Evolutionary conservation across 2,329 filamentous ascomycete genomes (phyloP), one percentile per base, ranked within the genome.

Genomic region (Leptodontidium sp.): DNA sequence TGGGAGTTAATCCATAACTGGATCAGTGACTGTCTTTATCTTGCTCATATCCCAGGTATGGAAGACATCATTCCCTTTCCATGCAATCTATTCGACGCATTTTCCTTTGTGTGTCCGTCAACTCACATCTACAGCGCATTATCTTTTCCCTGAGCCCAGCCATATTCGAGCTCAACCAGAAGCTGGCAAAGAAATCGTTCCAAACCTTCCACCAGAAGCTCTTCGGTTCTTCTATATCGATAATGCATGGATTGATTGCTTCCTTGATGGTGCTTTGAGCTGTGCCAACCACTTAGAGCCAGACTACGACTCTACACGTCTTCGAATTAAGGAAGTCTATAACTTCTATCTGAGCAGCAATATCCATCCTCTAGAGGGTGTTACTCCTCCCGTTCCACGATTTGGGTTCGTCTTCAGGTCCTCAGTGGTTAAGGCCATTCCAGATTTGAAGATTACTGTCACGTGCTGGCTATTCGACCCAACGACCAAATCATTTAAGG

Each of bases 201-300:
- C 58, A 38, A 65, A 67, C 17, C 72, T 85, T 0, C 78, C 74
- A 0, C 53, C 45, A 4, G 84, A 85, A 68, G 77, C 66, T 11
- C 61, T 85, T 0, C 78, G 82, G 0, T 83, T 84, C 75, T 85
- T 85, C 75, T 67, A 77, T 45, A 81, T 85, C 12, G 84, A 86
- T 64, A 29, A 66, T 0, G 78, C 78, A 63, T 85, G 83, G 84
- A 70, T 81, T 0, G 80, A 83, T 55, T 78, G 78, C 7, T 62
- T 84, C 4, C 67, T 85, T 1, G 83, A 85, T 66, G 83, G 83
- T 0, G 83, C 80, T 0, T 73, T 85, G 0, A 79, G 75, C 12
- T 64, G 82, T 1, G 82, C 72, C 0, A 84, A 84, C 71, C 80
- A 84, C 63, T 45, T 77, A 0, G 75, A 75, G 3, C 63, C 57